phyloP scores from a whole-genome alignment of 2,329 filamentous ascomycete species.

The Chalara sp. region DNA sequence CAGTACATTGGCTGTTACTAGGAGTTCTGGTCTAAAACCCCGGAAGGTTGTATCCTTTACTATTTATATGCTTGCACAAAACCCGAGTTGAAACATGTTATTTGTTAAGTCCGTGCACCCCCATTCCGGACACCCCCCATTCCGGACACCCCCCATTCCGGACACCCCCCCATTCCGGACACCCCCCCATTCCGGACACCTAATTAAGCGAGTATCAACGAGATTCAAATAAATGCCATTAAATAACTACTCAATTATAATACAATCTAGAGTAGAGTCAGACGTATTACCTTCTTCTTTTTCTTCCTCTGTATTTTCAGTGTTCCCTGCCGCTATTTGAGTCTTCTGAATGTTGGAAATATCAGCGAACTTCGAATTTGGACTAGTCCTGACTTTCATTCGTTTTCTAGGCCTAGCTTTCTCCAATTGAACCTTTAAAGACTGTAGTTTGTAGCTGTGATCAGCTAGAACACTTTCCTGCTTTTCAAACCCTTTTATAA shows the following conservation, averaged over 20 bases:
- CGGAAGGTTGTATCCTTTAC: too few relatives aligned
- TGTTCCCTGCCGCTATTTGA: not conserved
- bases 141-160: too few relatives aligned
- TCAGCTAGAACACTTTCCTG: not conserved
- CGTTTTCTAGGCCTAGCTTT: not conserved
- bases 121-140: too few relatives aligned
- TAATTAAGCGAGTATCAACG: not conserved
- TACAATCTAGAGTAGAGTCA: not conserved
- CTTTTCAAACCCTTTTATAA: constrained; percentile 1
- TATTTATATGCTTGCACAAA: too few relatives aligned
- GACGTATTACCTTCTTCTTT: not conserved
- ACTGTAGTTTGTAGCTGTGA: not conserved
- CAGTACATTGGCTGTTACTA: too few relatives aligned
- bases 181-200: not conserved
- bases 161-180: not conserved
- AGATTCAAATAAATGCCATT: not conserved
- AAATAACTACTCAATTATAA: not conserved
- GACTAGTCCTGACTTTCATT: not conserved
- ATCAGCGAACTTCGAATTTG: constrained; percentile 1
- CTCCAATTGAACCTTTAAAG: not conserved
- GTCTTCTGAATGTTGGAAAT: not conserved
- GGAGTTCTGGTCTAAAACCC: too few relatives aligned
- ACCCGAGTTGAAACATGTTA: too few relatives aligned
- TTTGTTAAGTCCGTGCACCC: too few relatives aligned
- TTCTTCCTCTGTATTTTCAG: not conserved